Base-by-base conservation (phyloP, 2,329 filamentous ascomycete species). In the Talaromyces albobiverticillius region DNA sequence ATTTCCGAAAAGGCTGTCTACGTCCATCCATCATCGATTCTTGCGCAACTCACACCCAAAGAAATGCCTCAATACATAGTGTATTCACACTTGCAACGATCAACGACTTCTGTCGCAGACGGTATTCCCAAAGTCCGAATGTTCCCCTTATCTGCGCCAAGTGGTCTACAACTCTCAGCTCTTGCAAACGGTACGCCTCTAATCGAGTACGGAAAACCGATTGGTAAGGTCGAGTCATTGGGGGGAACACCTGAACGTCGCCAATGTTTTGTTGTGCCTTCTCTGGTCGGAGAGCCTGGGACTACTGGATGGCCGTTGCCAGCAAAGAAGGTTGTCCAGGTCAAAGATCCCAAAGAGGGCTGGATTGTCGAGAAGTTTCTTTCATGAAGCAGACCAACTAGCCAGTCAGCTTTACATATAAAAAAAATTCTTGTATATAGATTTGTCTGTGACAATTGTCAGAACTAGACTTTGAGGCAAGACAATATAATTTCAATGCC, bases 11-110 rank as follows among this genome's bases (percentile, higher is more conserved):
- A 81, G 53, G 85, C 86, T 29, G 90, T 96, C 2, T 97, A 89
- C 67, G 83, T 97, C 42, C 94, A 97, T 68, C 91, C 94, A 0
- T 83, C 87, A 0, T 96, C 91, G 1, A 79, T 90, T 3, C 81
- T 99, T 8, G 84, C 93, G 36, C 80, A 88, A 70, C 68, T 86
- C 58, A 82, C 83, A 59, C 74, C 80, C 0, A 82, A 82, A 53
- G 88, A 93, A 71, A 89, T 94, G 62, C 94, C 94, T 0, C 83
- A 89, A 56, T 97, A 93, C 67, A 81, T 97, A 55, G 79, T 96
- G 16, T 99, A 96, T 75, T 86, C 86, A 13, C 87, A 93, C 65
- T 83, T 99, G 3, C 92, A 96, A 67, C 85, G 85, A 54, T 78
- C 80, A 42, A 55, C 2, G 77, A 84, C 0, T 74, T 82, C 3